Evolutionary conservation across 805 yeast species (phyloP).

Genomic region (Pichia insulana): DNA sequence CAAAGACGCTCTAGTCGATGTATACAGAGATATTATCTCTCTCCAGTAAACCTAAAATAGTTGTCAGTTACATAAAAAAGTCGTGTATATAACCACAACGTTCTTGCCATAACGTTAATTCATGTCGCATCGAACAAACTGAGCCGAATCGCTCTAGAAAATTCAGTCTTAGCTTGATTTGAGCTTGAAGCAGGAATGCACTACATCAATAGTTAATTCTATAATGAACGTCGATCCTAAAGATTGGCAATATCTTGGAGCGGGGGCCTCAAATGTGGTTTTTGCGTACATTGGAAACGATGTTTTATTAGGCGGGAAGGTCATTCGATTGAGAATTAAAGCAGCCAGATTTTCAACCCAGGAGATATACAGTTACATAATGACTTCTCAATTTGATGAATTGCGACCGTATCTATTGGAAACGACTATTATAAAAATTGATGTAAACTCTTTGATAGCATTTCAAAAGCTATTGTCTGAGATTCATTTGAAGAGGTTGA

Average conservation of each 20-base stretch:
- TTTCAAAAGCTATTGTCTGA: constrained; percentile 1
- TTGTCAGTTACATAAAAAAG: neutral
- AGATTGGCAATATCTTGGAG: constrained; percentile 35
- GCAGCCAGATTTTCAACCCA: constrained; percentile 31
- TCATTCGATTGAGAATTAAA: constrained; percentile 31
- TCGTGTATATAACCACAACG: no score
- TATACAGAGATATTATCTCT: constrained; percentile 54
- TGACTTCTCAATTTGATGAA: constrained; percentile 10
- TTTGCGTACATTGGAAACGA: constrained; percentile 33
- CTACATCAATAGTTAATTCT: no score
- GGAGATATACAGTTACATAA: constrained; percentile 35
- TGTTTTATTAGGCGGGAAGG: constrained; percentile 26
- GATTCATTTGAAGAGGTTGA: constrained; percentile 1
- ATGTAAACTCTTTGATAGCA: neutral
- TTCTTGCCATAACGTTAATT: neutral
- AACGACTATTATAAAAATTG: neutral
- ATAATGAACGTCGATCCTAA: neutral
- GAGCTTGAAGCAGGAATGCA: no score
- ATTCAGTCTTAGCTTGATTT: no score
- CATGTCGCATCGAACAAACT: no score
- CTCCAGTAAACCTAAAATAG: constrained; percentile 14
- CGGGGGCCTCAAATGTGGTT: constrained; percentile 43
- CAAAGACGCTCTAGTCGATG: constrained; percentile 46
- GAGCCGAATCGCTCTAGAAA: no score
- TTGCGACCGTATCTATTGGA: constrained; percentile 15